These are phyloP conservation scores for Penicillium crystallinum DNA, from an alignment of 495 filamentous ascomycete genomes.

Conservation along the genomic window DNA sequence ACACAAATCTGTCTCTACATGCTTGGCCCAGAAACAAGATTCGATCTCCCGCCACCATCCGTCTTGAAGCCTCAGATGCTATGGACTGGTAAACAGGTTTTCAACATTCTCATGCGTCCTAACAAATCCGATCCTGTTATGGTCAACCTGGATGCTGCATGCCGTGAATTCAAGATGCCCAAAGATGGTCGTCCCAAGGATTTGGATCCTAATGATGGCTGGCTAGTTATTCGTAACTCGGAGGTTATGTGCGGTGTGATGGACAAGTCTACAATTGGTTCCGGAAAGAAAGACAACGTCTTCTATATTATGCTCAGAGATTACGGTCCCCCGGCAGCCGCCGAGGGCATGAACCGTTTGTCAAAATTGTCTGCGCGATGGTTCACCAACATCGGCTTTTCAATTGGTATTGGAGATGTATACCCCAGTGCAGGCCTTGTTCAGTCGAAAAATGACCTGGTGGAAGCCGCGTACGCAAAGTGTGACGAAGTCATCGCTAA, in stretches of 20 bases:
- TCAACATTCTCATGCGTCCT: constrained; percentile 90
- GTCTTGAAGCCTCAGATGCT: constrained; percentile 80
- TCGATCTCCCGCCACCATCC: constrained; percentile 82
- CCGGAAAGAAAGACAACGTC: constrained; percentile 94
- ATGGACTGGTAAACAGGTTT: constrained; percentile 98
- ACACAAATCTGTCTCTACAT: constrained; percentile 89
- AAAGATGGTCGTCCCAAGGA: constrained; percentile 54
- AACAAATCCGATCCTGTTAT: constrained; percentile 72
- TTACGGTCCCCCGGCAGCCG: constrained; percentile 83
- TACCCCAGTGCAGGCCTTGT: constrained; percentile 68
- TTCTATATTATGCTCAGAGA: constrained; percentile 96
- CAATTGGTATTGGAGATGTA: constrained; percentile 92
- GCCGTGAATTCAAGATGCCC: constrained; percentile 66
- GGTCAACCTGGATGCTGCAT: constrained; percentile 91
- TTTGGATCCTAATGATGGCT: constrained; percentile 78
- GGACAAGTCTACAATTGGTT: constrained; percentile 94
- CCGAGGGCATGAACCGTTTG: constrained; percentile 87
- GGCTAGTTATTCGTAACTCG: constrained; percentile 88
- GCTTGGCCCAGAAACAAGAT: constrained; percentile 72
- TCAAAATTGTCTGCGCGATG: constrained; percentile 85
- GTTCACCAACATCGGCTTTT: constrained; percentile 88
- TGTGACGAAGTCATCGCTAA: constrained; percentile 81
- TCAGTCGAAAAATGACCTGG: constrained; percentile 65
- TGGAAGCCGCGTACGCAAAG: constrained; percentile 70
- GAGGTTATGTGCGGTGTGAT: constrained; percentile 98